Evolutionary conservation across 202 grass and related monocot species (phyloP).

Genomic region (Hordeum pubiflorum): DNA sequence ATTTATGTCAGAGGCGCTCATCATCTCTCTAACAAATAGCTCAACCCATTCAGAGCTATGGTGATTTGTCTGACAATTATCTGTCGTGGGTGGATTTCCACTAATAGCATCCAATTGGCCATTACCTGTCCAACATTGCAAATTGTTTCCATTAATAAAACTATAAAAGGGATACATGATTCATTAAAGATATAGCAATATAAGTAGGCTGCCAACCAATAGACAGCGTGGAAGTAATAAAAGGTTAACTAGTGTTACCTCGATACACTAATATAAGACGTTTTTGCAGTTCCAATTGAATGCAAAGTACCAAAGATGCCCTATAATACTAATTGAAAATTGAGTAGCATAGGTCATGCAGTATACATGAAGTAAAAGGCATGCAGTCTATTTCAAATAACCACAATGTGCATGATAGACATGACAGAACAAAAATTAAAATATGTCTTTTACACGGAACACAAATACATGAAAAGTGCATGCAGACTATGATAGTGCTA

Average conservation of each 20-base stretch:
- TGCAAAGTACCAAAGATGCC: neutral
- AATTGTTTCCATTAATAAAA: conserved; percentile 2
- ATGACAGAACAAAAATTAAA: neutral
- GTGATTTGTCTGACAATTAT: conserved; percentile 31
- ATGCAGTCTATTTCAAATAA: conserved; percentile 9
- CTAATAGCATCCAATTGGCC: conserved; percentile 30
- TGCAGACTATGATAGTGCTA: neutral
- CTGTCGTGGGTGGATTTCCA: conserved; percentile 23
- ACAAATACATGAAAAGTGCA: neutral
- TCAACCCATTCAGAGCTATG: conserved; percentile 75
- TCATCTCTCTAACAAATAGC: conserved; percentile 92
- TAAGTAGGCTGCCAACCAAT: neutral
- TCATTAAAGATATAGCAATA: neutral
- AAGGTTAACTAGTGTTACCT: neutral
- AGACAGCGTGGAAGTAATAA: neutral
- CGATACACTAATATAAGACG: neutral
- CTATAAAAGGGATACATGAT: neutral
- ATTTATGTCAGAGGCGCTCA: conserved; percentile 68
- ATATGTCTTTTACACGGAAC: neutral
- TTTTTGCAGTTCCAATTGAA: too few relatives aligned
- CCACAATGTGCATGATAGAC: neutral
- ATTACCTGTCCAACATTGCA: conserved; percentile 32
- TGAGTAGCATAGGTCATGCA: neutral
- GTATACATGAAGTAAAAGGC: neutral
- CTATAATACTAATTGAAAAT: neutral